Base-by-base conservation (phyloP, 2,329 filamentous ascomycete species). In the Claviceps fusiformis region DNA sequence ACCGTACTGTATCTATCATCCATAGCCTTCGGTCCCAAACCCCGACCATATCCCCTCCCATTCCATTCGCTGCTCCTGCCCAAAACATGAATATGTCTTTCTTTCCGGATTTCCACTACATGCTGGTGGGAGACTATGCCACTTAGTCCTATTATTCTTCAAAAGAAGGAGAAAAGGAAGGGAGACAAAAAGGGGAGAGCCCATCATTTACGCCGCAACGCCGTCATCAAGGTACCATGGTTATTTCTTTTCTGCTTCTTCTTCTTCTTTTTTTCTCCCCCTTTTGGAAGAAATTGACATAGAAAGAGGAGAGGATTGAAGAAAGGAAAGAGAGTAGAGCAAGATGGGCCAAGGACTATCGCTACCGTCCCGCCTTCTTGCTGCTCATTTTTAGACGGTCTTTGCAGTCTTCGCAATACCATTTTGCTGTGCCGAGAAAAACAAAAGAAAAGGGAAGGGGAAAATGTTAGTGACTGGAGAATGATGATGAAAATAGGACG, bases 391-490 rank as follows among this genome's bases (percentile, higher is more conserved):
- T 79, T 61, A 85, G 72, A 50, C 77, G 77, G 60, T 85, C 82
- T 65, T 87, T 87, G 69, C 86, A 90, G 64, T 89, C 85, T 58
- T 87, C 83, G 67, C 86, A 90, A 64, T 86, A 90, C 86, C 86
- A 90, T 80, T 88, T 89, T 53, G 83, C 85, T 88, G 29, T 24
- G 24, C 24, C 24, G n/a, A 35, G 5, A 49, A 33, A n/a, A 50
- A 11, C 41, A 31, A 19, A 9, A 39, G 19, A 1, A 5, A 24
- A 55, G 53, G 41, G 17, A 6, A 7, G 17, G 6, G 24, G 1
- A 17, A 13, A 29, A 41, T 2, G 33, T 37, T 37, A 37, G 35
- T 13, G 10, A 37, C 9, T 13, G 35, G 11, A 37, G 35, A 10
- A 37, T 11, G 11, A 37, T 37, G 24, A 24, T 2, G 3, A 13